Evolutionary conservation across 257 asterid species (phyloP).

Genomic region (Ilex asprella): DNA sequence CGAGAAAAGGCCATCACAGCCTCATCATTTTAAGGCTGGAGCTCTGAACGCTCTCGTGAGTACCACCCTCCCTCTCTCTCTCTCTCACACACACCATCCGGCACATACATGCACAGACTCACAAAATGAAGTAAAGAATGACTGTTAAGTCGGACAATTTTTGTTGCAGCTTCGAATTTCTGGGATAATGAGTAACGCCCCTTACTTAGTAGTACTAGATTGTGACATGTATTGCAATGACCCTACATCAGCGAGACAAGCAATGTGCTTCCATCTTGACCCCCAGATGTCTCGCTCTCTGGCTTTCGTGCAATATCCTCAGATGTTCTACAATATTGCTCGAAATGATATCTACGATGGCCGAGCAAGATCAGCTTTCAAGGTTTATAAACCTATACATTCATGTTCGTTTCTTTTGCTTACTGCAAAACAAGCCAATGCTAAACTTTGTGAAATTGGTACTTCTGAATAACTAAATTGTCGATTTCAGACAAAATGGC

Average conservation of each 20-base stretch:
- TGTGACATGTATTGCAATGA: constrained; percentile 71
- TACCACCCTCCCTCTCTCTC: not conserved
- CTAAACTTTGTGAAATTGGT: too few species aligned
- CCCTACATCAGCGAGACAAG: constrained; percentile 62
- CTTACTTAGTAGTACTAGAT: constrained; percentile 46
- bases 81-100: too few species aligned
- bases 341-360: constrained; percentile 73
- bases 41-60: constrained; percentile 56
- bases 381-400: constrained; percentile 17
- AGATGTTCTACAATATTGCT: constrained; percentile 65
- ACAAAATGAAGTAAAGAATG: too few species aligned
- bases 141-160: too few species aligned
- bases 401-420: too few species aligned
- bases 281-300: constrained; percentile 32
- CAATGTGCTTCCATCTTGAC: constrained; percentile 70
- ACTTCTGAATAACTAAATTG: too few species aligned
- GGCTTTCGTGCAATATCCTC: constrained; percentile 65
- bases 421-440: not conserved
- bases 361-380: constrained; percentile 70
- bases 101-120: too few species aligned
- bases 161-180: constrained; percentile 54
- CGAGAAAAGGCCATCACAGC: constrained; percentile 22
- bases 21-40: constrained; percentile 69
- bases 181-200: constrained; percentile 78
- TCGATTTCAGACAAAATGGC: constrained; percentile 52